Percentiles rank a stretch among this genome's conserved stretches.
These are phyloP conservation scores for Agrostemma githago DNA, from an alignment of 148 eudicot genomes.

Conservation along the genomic window DNA sequence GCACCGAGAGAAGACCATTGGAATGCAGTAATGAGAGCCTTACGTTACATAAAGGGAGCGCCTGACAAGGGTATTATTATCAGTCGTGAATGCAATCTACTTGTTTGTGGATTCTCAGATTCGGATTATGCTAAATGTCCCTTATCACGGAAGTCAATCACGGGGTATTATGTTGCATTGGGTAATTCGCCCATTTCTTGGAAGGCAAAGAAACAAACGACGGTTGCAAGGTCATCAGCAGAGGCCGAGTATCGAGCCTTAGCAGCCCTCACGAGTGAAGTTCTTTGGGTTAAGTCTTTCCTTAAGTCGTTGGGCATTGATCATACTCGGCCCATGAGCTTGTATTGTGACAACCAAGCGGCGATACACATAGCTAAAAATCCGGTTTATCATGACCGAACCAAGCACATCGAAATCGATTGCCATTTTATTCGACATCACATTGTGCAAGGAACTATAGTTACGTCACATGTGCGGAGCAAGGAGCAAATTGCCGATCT, in stretches of 20 bases:
- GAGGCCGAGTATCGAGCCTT: conserved; percentile 6
- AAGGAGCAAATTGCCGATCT: too few relatives aligned
- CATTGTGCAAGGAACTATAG: not conserved
- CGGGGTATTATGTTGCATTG: not conserved
- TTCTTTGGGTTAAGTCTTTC: conserved; percentile 10
- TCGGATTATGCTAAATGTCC: not conserved
- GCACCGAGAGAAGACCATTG: not conserved
- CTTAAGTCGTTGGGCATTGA: not conserved
- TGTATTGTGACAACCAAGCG: conserved; percentile 8
- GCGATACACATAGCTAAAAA: not conserved
- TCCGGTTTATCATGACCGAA: conserved; percentile 2
- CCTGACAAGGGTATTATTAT: not conserved
- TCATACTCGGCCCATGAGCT: not conserved
- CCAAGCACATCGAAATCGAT: conserved; percentile 8
- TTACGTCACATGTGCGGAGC: not conserved
- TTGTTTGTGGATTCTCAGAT: not conserved
- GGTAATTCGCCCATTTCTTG: not conserved
- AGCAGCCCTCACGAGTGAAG: not conserved
- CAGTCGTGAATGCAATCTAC: too few relatives aligned
- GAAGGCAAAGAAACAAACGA: conserved; percentile 6
- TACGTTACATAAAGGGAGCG: not conserved
- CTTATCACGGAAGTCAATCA: not conserved
- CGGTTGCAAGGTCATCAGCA: not conserved
- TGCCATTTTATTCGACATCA: conserved; percentile 2
- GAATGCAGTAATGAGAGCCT: not conserved